Percentiles rank a stretch among this genome's conserved stretches.
Evolutionary conservation across 495 filamentous ascomycete genomes (phyloP).

Genomic region (Thermochaetoides thermophila): DNA sequence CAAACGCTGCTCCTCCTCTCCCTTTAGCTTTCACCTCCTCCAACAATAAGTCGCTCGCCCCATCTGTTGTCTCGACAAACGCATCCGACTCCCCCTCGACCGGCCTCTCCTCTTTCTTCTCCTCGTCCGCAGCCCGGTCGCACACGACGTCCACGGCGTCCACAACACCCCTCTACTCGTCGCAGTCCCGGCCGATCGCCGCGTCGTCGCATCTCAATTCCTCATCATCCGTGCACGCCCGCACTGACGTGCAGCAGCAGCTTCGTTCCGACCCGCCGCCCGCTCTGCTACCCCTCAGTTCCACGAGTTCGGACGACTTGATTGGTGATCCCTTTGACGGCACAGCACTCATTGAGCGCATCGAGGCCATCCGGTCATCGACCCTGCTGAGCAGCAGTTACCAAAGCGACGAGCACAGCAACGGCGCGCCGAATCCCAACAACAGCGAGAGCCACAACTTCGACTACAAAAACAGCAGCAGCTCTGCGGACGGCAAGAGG

Average conservation of each 20-base stretch:
- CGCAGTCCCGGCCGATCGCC: constrained; percentile 12
- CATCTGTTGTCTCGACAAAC: too few species aligned
- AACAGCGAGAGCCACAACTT: constrained; percentile 19
- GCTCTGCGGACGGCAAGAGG: too few species aligned
- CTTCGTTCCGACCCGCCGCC: constrained; percentile 13
- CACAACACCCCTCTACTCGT: constrained; percentile 7
- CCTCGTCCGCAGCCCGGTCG: constrained; percentile 11
- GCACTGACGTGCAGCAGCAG: constrained; percentile 5
- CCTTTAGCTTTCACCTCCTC: too few species aligned
- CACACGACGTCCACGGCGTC: constrained; percentile 26
- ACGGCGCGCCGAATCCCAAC: too few species aligned
- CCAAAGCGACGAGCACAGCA: constrained; percentile 24
- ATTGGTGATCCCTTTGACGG: constrained; percentile 55
- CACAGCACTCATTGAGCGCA: constrained; percentile 52
- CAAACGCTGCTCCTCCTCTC: constrained; percentile 2
- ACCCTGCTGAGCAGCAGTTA: background rate
- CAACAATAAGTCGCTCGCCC: too few species aligned
- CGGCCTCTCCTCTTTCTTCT: constrained; percentile 15
- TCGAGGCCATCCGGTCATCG: constrained; percentile 33
- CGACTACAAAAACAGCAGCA: constrained; percentile 23
- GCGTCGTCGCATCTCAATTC: too few species aligned
- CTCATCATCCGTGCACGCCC: constrained; percentile 1
- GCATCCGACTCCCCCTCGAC: constrained; percentile 31
- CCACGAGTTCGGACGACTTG: constrained; percentile 55
- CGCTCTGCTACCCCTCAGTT: constrained; percentile 36